Evolutionary conservation across 257 asterid genomes (phyloP), one percentile per base, ranked within the genome.

Genomic region (Echites panduratus): DNA sequence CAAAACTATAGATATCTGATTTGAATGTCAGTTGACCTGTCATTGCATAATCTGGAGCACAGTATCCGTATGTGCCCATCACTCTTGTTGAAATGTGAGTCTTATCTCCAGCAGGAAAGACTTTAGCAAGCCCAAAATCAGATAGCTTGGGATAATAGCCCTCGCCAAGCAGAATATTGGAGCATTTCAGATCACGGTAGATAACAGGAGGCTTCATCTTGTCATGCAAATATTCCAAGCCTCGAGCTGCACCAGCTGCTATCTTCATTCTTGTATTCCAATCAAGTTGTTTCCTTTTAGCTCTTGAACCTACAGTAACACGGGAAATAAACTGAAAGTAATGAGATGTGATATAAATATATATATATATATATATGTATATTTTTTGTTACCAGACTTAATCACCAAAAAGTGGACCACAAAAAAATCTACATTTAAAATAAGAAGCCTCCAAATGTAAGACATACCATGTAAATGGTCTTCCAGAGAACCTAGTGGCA

Each of bases 11-110:
- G 43, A 91, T 87, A 85, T 91, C 97, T 0, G 95, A 89, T 76
- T 86, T 91, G 79, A 86, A 87, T 17, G 92, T 89, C 56, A 91
- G 89, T 77, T 89, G 91, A 24, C 97, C 97, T 1, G 96, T 91
- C 91, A 84, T 87, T 63, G 95, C 96, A 70, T 91, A 91, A 47
- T 91, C 93, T 3, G 97, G 97, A 41, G 95, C 97, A 82, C 95
- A 89, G 62, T 91, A 91, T 22, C 97, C 97, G 53, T 91, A 89
- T 2, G 97, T 91, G 57, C 97, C 97, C 97, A 91, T 91, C 72
- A 91, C 97, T 78, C 97, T 75, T 53, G 97, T 91, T 38, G 93
- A 85, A 66, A 91, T 96, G 73, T 91, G 97, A 44, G 93, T 88
- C 75, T 87, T 80, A 66, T 84, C 97, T 47, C 96, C 97, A 1